Evolutionary conservation across 176 grass and related monocot genomes (phyloP).

Genomic region (Pharus latifolius): DNA sequence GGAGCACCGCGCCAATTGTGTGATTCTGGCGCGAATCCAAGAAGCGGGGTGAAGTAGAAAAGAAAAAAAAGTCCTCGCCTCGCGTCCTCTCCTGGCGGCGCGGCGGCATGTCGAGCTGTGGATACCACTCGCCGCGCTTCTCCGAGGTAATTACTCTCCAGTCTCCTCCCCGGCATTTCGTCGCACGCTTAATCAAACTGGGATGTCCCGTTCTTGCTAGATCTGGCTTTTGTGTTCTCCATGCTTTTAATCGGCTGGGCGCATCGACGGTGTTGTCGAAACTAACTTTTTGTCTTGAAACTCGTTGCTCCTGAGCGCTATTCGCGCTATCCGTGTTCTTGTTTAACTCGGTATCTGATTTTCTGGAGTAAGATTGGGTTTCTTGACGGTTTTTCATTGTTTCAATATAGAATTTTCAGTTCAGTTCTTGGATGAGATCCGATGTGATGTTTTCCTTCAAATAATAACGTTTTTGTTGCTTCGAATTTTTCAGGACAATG

Average conservation of each 20-base stretch:
- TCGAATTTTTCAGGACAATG: constrained; percentile 37
- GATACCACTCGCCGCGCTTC: constrained; percentile 65
- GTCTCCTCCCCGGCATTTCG: neutral
- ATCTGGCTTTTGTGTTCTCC: neutral
- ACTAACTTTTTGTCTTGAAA: no score
- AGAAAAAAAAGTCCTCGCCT: neutral
- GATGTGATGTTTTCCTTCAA: neutral
- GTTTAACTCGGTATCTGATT: no score
- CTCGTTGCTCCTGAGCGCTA: no score
- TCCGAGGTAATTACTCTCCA: constrained; percentile 44
- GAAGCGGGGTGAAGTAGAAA: neutral
- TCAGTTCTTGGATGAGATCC: neutral
- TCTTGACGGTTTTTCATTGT: no score
- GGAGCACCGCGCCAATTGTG: no score
- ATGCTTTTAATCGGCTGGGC: neutral
- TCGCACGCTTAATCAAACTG: neutral
- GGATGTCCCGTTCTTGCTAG: neutral
- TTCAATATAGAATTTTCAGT: neutral
- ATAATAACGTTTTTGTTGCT: neutral
- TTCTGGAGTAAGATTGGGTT: no score
- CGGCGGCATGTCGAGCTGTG: constrained; percentile 42
- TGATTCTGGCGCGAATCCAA: constrained; percentile 41
- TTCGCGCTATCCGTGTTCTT: no score
- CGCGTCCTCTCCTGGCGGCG: constrained; percentile 15
- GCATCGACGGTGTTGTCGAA: neutral